These are phyloP conservation scores for Spirogloea muscicola DNA, from an alignment of 139 green algal species.

Conservation along the genomic window DNA sequence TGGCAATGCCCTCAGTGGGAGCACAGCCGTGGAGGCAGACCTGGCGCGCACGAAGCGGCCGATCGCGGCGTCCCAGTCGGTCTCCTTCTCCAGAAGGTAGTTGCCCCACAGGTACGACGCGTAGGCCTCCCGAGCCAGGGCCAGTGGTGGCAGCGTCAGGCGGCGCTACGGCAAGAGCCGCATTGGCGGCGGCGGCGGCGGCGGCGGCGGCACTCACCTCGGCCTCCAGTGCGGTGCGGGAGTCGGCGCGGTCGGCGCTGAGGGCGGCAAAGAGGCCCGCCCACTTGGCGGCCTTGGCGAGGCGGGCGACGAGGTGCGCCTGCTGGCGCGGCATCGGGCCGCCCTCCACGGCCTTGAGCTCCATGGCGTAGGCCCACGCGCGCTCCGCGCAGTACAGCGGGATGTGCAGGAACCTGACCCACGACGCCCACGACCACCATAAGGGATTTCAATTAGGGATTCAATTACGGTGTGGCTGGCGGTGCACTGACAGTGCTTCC, in stretches of 20 bases:
- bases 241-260: constrained; percentile 55
- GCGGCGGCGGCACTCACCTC: constrained; percentile 48
- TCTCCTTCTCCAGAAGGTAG: constrained; percentile 73
- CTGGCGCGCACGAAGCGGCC: constrained; percentile 62
- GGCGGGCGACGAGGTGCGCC: constrained; percentile 63
- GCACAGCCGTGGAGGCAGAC: too few relatives aligned
- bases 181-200: too few relatives aligned
- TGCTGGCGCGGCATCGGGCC: constrained; percentile 52
- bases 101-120: constrained; percentile 66
- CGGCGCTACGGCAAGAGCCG: too few relatives aligned
- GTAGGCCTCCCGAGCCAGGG: constrained; percentile 64
- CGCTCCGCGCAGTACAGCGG: constrained; percentile 79
- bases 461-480: too few relatives aligned
- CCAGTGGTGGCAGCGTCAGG: too few relatives aligned
- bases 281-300: constrained; percentile 67
- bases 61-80: constrained; percentile 70
- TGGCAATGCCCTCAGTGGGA: too few relatives aligned
- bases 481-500: too few relatives aligned
- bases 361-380: constrained; percentile 81
- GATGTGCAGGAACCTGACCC: constrained; percentile 81
- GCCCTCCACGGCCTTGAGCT: constrained; percentile 76
- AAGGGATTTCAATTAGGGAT: too few relatives aligned
- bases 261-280: constrained; percentile 60
- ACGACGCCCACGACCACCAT: background rate
- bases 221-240: constrained; percentile 71